phyloP scores from a whole-genome alignment of 2,329 filamentous ascomycete genomes.

The Penicillium sp. region DNA sequence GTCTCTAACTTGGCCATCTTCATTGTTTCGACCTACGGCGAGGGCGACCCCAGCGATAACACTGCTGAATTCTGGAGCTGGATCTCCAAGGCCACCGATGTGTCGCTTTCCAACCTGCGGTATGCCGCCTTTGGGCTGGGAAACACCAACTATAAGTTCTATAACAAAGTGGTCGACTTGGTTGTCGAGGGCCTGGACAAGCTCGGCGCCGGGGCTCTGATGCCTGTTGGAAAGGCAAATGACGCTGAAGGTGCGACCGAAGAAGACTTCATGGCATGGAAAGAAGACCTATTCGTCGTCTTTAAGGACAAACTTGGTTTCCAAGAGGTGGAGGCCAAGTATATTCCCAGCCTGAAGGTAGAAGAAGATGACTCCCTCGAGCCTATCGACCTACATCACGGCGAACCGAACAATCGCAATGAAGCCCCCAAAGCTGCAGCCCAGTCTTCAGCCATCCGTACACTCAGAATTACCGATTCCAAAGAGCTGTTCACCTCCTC shows the following conservation, averaged over 20 bases:
- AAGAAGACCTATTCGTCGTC: constrained; percentile 87
- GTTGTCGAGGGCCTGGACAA: constrained; percentile 74
- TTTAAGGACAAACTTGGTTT: constrained; percentile 75
- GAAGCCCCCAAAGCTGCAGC: constrained; percentile 73
- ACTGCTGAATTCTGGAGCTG: constrained; percentile 88
- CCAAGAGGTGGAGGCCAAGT: constrained; percentile 85
- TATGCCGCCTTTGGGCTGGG: constrained; percentile 90
- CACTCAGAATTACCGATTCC: constrained; percentile 79
- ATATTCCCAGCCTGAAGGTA: constrained; percentile 80
- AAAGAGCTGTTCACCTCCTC: constrained; percentile 77
- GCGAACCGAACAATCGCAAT: constrained; percentile 75
- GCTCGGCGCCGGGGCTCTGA: constrained; percentile 74
- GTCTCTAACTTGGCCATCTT: constrained; percentile 84
- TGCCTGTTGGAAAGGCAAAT: constrained; percentile 83
- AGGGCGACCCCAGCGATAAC: constrained; percentile 94
- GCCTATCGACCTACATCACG: constrained; percentile 78
- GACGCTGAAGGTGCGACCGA: constrained; percentile 94
- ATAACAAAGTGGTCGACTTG: constrained; percentile 91
- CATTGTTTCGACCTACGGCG: constrained; percentile 89
- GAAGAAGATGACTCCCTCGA: constrained; percentile 69
- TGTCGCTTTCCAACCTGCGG: constrained; percentile 67
- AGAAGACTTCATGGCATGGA: constrained; percentile 94
- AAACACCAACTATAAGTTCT: constrained; percentile 97
- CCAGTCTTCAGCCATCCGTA: constrained; percentile 75
- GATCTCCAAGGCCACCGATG: constrained; percentile 73